Evolutionary conservation across 495 filamentous ascomycete species (phyloP).

Genomic region (Entonaema liquescens): DNA sequence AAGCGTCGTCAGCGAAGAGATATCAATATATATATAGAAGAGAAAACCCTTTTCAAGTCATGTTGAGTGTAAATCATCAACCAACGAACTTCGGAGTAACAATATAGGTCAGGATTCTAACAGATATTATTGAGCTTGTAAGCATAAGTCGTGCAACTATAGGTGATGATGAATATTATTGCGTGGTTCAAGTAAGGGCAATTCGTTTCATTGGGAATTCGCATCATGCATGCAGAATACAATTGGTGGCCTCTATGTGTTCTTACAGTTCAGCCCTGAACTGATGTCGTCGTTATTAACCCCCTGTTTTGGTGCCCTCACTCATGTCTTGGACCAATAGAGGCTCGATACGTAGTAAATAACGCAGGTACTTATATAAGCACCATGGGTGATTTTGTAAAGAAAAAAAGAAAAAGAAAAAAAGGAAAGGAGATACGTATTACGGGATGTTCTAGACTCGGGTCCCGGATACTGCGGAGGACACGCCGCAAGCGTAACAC

Average conservation of each 20-base stretch:
- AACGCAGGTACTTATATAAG: slow-evolving; percentile 11
- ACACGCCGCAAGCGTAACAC: slow-evolving; percentile 1
- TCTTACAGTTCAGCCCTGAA: background rate
- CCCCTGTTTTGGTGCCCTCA: slow-evolving; percentile 13
- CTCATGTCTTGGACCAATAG: slow-evolving; percentile 29
- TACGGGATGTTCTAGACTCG: background rate
- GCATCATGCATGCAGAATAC: background rate
- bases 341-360: slow-evolving; percentile 22
- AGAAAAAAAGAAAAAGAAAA: background rate
- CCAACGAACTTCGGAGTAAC: no score
- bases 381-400: background rate
- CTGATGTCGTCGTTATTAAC: background rate
- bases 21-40: background rate
- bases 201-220: background rate
- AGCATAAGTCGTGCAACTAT: no score
- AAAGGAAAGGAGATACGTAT: background rate
- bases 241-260: background rate
- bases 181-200: background rate
- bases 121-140: no score
- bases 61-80: background rate
- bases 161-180: no score
- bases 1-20: background rate
- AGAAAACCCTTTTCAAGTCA: background rate
- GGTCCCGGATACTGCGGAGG: background rate
- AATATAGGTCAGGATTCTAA: no score